These are phyloP conservation scores for Fragilariopsis cylindrus DNA, from an alignment of 108 stramenopile genomes.

Conservation along the genomic window DNA sequence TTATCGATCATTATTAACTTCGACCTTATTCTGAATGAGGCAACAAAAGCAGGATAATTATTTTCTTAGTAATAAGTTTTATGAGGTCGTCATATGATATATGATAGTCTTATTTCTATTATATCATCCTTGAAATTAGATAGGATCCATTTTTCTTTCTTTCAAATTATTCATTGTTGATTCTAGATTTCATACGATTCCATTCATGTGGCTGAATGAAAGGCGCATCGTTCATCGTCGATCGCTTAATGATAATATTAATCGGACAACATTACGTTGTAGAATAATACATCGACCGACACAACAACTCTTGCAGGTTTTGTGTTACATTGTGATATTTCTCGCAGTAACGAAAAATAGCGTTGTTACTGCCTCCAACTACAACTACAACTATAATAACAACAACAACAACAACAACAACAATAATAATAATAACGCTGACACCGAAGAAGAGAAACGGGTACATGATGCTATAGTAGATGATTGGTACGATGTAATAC, in stretches of 20 bases:
- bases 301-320: too few species aligned
- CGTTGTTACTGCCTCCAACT: not conserved
- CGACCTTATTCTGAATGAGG: not conserved
- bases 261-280: too few species aligned
- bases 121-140: not conserved
- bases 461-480: slow-evolving; percentile 4
- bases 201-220: not conserved
- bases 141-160: not conserved
- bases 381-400: not conserved
- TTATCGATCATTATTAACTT: not conserved
- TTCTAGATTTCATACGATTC: not conserved
- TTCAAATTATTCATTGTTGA: not conserved
- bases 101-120: not conserved
- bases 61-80: not conserved
- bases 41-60: not conserved
- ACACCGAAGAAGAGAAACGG: slow-evolving; percentile 7
- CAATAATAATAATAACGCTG: not conserved
- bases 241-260: too few species aligned
- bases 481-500: slow-evolving; percentile 13
- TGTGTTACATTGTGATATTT: not conserved
- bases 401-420: not conserved
- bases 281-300: too few species aligned
- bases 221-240: not conserved
- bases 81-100: too few species aligned
- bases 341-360: not conserved